Evolutionary conservation across 208 protist species (phyloP).

Genomic region (Trypanosoma cruzi): DNA sequence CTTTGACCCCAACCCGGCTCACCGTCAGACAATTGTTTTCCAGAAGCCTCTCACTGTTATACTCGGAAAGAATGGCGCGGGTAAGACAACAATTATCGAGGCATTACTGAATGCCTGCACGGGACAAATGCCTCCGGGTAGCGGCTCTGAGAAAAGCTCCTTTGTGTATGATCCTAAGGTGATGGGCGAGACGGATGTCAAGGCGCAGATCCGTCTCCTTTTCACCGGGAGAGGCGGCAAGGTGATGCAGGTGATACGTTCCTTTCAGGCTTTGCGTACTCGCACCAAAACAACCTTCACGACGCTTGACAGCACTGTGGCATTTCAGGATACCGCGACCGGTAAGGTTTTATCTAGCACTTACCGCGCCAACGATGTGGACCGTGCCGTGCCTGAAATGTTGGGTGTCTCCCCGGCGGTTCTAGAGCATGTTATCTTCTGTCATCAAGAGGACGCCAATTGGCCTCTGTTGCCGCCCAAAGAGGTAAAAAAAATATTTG

Average conservation of each 20-base stretch:
- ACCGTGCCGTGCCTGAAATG: constrained; percentile 95
- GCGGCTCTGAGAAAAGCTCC: constrained; percentile 86
- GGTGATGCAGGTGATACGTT: constrained; percentile 91
- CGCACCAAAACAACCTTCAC: constrained; percentile 91
- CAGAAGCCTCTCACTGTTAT: constrained; percentile 99
- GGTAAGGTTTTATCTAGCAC: constrained; percentile 84
- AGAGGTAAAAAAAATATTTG: constrained; percentile 98
- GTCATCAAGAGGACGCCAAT: constrained; percentile 98
- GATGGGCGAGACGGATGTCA: constrained; percentile 94
- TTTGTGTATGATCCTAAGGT: constrained; percentile 99
- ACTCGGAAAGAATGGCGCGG: constrained; percentile 97
- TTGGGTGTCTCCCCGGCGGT: constrained; percentile 98
- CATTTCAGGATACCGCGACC: constrained; percentile 87
- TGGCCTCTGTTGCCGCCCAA: constrained; percentile 95
- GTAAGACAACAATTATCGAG: constrained; percentile 99
- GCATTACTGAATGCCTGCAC: constrained; percentile 97
- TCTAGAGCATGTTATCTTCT: constrained; percentile 98
- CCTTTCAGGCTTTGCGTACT: constrained; percentile 91
- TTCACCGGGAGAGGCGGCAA: constrained; percentile 87
- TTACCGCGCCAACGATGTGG: constrained; percentile 94
- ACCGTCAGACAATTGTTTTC: constrained; percentile 95
- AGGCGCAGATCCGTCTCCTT: constrained; percentile 97
- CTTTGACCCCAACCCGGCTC: constrained; percentile 91
- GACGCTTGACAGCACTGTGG: constrained; percentile 94
- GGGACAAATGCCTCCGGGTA: constrained; percentile 96